Conservation (phyloP, 306 rosid genomes). For the Quercus alba region DNA sequence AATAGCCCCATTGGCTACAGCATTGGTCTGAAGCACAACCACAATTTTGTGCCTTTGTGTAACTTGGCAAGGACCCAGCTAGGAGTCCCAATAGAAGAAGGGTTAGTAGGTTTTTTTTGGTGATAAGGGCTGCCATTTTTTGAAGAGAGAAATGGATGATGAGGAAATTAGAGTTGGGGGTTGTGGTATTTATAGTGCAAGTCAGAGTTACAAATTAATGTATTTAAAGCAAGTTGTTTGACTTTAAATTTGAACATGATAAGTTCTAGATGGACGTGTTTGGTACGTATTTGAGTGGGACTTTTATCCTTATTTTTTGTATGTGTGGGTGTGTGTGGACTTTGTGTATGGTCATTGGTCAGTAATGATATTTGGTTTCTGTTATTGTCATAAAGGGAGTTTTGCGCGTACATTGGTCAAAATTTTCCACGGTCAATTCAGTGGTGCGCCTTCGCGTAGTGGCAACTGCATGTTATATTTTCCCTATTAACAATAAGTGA, state of each 20-base stretch:
- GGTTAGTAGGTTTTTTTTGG: background rate
- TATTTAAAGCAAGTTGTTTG: background rate
- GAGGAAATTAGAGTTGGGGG: background rate
- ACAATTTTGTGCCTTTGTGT: conserved; percentile 17
- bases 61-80: background rate
- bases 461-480: too few relatives aligned
- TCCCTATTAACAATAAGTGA: too few relatives aligned
- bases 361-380: too few relatives aligned
- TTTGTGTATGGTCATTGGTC: too few relatives aligned
- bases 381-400: too few relatives aligned
- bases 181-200: background rate
- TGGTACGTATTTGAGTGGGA: background rate
- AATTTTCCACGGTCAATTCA: too few relatives aligned
- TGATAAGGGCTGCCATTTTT: background rate
- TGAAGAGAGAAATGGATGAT: background rate
- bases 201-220: too few relatives aligned
- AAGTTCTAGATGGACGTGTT: background rate
- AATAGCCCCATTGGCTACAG: conserved; percentile 25
- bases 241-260: background rate
- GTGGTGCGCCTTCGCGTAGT: too few relatives aligned
- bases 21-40: conserved; percentile 18
- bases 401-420: too few relatives aligned
- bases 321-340: too few relatives aligned
- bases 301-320: background rate
- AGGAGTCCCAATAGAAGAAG: conserved; percentile 6